Evolutionary conservation across 495 filamentous ascomycete genomes (phyloP), one percentile per base, ranked within the genome.

Genomic region (Paragyromitra xinjiangensis): DNA sequence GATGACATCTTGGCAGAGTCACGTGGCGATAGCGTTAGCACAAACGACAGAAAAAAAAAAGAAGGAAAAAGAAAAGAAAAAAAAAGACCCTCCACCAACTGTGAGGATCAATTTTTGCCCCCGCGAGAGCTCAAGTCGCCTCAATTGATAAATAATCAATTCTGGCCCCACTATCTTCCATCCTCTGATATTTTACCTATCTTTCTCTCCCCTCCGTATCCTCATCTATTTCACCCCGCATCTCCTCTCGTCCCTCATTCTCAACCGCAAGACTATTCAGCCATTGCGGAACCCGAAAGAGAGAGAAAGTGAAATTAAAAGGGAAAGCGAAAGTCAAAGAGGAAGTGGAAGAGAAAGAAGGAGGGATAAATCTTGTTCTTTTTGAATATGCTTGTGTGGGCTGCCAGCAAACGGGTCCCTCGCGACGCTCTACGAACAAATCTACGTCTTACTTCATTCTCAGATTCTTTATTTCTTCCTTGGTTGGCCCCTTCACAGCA

Each of bases 301-400:
- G 29, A 34, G 19, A 53, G 4, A 8, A 7, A 51, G 7, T 53
- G 7, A 5, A 45, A 45, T 45, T 14, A 45, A 45, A 45, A 45
- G 14, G 14, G 42, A 14, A 45, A 22, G 19, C 19, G 19, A 22
- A 22, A 22, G 19, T 22, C 19, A 45, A 45, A 45, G 40, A 44
- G 3, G 14, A 14, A 5, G 14, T 0, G 40, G 9, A 42, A 42
- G 9, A 44, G 19, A 51, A 51, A 50, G 19, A 51, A 51, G 12
- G 55, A 55, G 34, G 19, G 42, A 63, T 51, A 73, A n/a, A 58
- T 48, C 40, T 58, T 22, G 67, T 40, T 29, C 63, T 42, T 9
- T 24, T 73, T 45, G 50, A 73, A 34, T 14, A 77, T 77, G 74
- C 74, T 77, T 73, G 74, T 76, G 55, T 79, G 80, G 69, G 79